These are phyloP conservation scores for Moelleriella libera DNA, from an alignment of 2,329 filamentous ascomycete species.

Conservation along the genomic window DNA sequence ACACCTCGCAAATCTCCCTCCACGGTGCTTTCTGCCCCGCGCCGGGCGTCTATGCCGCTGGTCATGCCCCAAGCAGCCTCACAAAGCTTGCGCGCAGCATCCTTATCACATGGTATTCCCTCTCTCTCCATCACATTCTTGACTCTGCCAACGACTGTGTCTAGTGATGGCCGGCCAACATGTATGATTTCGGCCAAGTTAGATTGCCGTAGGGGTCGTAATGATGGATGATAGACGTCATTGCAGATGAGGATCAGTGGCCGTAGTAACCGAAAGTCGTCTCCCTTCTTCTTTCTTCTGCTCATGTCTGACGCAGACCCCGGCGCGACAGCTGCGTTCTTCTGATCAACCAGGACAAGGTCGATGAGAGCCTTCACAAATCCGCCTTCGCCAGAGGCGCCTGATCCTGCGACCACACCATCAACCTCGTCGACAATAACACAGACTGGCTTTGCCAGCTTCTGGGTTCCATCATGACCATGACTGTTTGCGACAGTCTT, in stretches of 20 bases:
- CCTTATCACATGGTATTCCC: constrained; percentile 74
- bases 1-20: constrained; percentile 66
- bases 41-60: constrained; percentile 53
- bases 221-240: constrained; percentile 83
- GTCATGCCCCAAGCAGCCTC: constrained; percentile 73
- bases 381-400: constrained; percentile 70
- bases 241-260: constrained; percentile 94
- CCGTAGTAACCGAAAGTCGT: constrained; percentile 75
- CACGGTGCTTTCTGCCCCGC: constrained; percentile 52
- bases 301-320: constrained; percentile 6
- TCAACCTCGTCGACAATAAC: constrained; percentile 96
- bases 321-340: constrained; percentile 38
- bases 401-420: constrained; percentile 72
- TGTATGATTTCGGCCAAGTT: constrained; percentile 80
- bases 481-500: constrained; percentile 53
- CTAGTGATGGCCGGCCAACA: constrained; percentile 75
- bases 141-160: constrained; percentile 70
- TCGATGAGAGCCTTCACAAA: constrained; percentile 94
- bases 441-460: constrained; percentile 74
- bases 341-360: constrained; percentile 72
- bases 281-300: constrained; percentile 56
- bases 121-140: constrained; percentile 80
- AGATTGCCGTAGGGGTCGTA: constrained; percentile 76
- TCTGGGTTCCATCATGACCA: constrained; percentile 42
- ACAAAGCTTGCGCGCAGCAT: constrained; percentile 74